These are phyloP conservation scores for Clonostachys chloroleuca DNA, from an alignment of 2,329 filamentous ascomycete genomes.

Conservation along the genomic window DNA sequence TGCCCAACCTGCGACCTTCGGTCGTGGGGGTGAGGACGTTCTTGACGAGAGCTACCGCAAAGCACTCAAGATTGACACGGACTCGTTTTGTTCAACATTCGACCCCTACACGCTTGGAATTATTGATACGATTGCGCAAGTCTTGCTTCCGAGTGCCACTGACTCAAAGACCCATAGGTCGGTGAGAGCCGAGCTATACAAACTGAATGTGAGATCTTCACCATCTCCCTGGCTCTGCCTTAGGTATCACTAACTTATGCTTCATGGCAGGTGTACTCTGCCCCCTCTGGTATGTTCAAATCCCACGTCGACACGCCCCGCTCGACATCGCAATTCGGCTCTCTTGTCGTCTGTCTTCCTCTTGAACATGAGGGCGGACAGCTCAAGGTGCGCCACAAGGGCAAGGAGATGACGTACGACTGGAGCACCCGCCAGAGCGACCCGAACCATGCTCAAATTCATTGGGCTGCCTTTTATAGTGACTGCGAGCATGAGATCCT, in stretches of 20 bases:
- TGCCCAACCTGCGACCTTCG: slow-evolving; percentile 40
- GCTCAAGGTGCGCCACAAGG: slow-evolving; percentile 34
- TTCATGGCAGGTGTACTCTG: slow-evolving; percentile 34
- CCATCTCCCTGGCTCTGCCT: too few species aligned
- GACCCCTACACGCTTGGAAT: slow-evolving; percentile 46
- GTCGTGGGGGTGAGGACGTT: slow-evolving; percentile 35
- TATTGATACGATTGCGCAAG: slow-evolving; percentile 27
- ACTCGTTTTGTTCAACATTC: slow-evolving; percentile 42
- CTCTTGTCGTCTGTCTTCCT: slow-evolving; percentile 46
- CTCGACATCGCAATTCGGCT: slow-evolving; percentile 41
- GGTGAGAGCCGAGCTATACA: neutral
- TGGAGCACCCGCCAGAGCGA: slow-evolving; percentile 18
- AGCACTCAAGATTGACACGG: slow-evolving; percentile 43
- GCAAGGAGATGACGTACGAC: slow-evolving; percentile 27
- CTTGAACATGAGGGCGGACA: slow-evolving; percentile 29
- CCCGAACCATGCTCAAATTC: slow-evolving; percentile 7
- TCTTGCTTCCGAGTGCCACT: neutral
- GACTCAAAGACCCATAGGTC: neutral
- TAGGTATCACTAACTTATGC: too few species aligned
- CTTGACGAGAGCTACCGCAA: slow-evolving; percentile 47
- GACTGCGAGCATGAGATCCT: slow-evolving; percentile 49
- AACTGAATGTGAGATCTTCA: neutral
- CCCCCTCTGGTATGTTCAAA: slow-evolving; percentile 43
- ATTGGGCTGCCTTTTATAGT: slow-evolving; percentile 48
- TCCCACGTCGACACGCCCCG: slow-evolving; percentile 50